A percentile compares a stretch with the other conserved stretches of the same genome.
These are phyloP conservation scores for Nemania sp. DNA, from an alignment of 2,329 filamentous ascomycete species.

Conservation along the genomic window DNA sequence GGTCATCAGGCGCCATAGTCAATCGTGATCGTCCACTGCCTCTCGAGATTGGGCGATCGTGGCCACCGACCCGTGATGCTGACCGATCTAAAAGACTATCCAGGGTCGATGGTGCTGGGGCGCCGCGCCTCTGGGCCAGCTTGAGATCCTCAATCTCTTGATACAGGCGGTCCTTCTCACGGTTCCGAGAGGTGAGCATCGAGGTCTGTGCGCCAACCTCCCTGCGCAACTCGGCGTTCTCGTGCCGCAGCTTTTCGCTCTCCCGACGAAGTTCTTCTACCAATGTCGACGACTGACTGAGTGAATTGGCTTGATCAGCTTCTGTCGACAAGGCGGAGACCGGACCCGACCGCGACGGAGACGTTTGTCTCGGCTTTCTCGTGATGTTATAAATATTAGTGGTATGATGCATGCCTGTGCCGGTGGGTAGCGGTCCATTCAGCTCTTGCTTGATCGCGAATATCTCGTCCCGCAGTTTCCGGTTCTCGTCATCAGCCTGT, in stretches of 20 bases:
- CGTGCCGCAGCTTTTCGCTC: slow-evolving; percentile 78
- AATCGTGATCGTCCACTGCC: slow-evolving; percentile 68
- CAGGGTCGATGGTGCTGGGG: slow-evolving; percentile 64
- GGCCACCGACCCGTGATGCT: slow-evolving; percentile 74
- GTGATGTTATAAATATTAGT: slow-evolving; percentile 69
- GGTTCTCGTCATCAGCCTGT: slow-evolving; percentile 87
- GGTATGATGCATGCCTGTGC: slow-evolving; percentile 54
- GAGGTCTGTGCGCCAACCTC: slow-evolving; percentile 95
- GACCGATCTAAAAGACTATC: slow-evolving; percentile 96
- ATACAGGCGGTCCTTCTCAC: slow-evolving; percentile 91
- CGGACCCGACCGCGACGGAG: slow-evolving; percentile 53
- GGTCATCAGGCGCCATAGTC: slow-evolving; percentile 67
- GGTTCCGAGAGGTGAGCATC: slow-evolving; percentile 94
- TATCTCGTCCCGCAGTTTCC: slow-evolving; percentile 80
- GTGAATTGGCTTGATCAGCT: slow-evolving; percentile 53
- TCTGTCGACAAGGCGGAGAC: slow-evolving; percentile 55
- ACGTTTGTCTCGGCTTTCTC: slow-evolving; percentile 53
- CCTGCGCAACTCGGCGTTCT: slow-evolving; percentile 88
- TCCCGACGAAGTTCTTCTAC: slow-evolving; percentile 74
- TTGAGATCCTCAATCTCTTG: slow-evolving; percentile 98
- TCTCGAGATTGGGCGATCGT: slow-evolving; percentile 74
- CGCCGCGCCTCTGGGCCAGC: slow-evolving; percentile 76
- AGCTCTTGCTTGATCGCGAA: slow-evolving; percentile 70
- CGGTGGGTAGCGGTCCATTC: slow-evolving; percentile 34
- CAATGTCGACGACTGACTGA: slow-evolving; percentile 66